phyloP scores from a whole-genome alignment of 2,329 filamentous ascomycete genomes.

The Pseudogymnoascus sp. region DNA sequence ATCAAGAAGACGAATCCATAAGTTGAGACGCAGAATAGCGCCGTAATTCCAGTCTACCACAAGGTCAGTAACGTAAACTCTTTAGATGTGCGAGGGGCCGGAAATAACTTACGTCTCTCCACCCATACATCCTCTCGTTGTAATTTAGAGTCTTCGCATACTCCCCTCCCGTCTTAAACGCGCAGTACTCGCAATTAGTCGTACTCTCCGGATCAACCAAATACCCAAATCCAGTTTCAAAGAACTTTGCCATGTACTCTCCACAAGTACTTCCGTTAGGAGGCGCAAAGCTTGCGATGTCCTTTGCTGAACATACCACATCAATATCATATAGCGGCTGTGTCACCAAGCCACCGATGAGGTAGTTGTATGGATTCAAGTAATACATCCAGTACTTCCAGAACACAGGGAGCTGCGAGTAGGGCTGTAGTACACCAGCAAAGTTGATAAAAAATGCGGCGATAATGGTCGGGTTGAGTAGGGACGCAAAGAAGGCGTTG shows the following conservation, averaged over 20 bases:
- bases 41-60: conserved; percentile 39
- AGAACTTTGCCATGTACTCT: conserved; percentile 35
- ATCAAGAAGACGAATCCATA: conserved; percentile 34
- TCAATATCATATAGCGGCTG: conserved; percentile 42
- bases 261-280: conserved; percentile 42
- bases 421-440: conserved; percentile 68
- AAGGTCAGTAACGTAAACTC: conserved; percentile 50
- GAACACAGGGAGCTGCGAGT: conserved; percentile 51
- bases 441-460: conserved; percentile 58
- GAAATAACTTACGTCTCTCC: conserved; percentile 44
- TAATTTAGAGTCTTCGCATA: conserved; percentile 54
- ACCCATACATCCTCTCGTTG: conserved; percentile 53
- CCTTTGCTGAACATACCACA: conserved; percentile 38
- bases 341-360: conserved; percentile 47
- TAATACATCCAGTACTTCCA: conserved; percentile 53
- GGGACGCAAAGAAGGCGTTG: conserved; percentile 50
- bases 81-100: conserved; percentile 27
- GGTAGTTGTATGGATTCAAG: conserved; percentile 54
- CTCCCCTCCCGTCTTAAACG: conserved; percentile 49
- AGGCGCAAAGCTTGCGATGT: conserved; percentile 39
- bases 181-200: conserved; percentile 50
- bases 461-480: conserved; percentile 49
- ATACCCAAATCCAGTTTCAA: conserved; percentile 29
- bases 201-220: conserved; percentile 53
- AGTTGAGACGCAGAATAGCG: conserved; percentile 32